Percentiles rank a stretch among this genome's conserved stretches.
These are phyloP conservation scores for Aureobasidium sp. DNA, from an alignment of 2,329 filamentous ascomycete species.

Conservation along the genomic window DNA sequence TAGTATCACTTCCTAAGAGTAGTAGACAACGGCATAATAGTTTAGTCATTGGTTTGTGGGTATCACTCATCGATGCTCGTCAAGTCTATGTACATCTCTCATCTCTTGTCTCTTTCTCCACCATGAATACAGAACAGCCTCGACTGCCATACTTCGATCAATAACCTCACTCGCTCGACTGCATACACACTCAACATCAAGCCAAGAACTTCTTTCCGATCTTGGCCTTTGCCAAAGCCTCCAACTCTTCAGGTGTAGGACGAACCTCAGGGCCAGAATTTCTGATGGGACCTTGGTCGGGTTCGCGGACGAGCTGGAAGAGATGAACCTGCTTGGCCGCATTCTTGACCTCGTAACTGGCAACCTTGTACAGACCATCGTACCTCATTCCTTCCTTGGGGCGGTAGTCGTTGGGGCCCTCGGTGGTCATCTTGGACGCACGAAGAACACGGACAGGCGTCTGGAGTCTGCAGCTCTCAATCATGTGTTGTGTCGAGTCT, in stretches of 20 bases:
- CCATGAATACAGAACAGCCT: neutral
- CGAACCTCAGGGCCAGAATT: slow-evolving; percentile 32
- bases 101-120: neutral
- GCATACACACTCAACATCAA: neutral
- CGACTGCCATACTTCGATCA: neutral
- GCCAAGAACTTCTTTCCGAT: slow-evolving; percentile 13
- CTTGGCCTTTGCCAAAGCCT: neutral
- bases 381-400: slow-evolving; percentile 47
- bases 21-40: too few species aligned
- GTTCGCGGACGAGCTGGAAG: slow-evolving; percentile 40
- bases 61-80: too few species aligned
- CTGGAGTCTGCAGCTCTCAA: slow-evolving; percentile 32
- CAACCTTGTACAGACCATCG: slow-evolving; percentile 49
- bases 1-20: too few species aligned
- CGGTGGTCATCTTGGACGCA: slow-evolving; percentile 29
- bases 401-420: slow-evolving; percentile 31
- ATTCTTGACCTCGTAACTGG: slow-evolving; percentile 32
- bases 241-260: slow-evolving; percentile 31
- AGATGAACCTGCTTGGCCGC: slow-evolving; percentile 34
- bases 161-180: neutral
- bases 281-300: slow-evolving; percentile 42
- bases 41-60: too few species aligned
- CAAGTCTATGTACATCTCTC: neutral
- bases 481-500: slow-evolving; percentile 35
- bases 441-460: slow-evolving; percentile 44